Base-by-base conservation (phyloP, 164 flowering plant genomes). In the Piper betle region DNA sequence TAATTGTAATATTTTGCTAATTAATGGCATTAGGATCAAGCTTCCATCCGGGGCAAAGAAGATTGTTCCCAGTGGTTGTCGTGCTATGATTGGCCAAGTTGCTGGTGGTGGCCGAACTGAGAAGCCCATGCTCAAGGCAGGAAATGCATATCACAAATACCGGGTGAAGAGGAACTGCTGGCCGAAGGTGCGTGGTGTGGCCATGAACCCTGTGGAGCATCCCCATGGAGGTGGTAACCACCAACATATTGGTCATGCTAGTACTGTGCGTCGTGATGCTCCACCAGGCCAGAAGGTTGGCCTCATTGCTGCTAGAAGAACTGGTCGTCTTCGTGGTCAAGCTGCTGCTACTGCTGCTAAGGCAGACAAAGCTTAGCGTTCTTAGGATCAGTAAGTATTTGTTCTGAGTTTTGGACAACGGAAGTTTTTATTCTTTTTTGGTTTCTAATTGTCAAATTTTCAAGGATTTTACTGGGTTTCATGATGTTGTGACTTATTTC, bases 161-260 rank as follows among this genome's bases (percentile, higher is more conserved):
- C 18, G 71, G 9, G 71, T 68, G 16, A 68, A 68, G 62, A 62
- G 70, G 65, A 67, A 62, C 62, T 67, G 65, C 65, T 67, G 70
- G 70, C 70, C 70, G 0, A 67, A 67, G 65, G 70, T 67, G 11
- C 65, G 70, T n/a, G 70, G 65, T 67, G 70, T 67, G 39, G 70
- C 70, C 13, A 67, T 67, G 65, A 62, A 62, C 37, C 70, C 70
- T 56, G 70, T 62, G 17, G 64, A 66, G 61, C 69, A 66, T 56
- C 64, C 69, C 6, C 69, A 66, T 55, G 69, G 64, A 33, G 69
- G 69, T 42, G 69, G 69, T 55, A 61, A 66, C 55, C 69, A 66
- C 37, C 69, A 66, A 58, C 86, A 82, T 58, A 79, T 82, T 64
- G 82, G 86, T 2, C 84, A 82, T 68, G 86, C 83, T 15, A 67